These are phyloP conservation scores for Coemansia sp. DNA, from an alignment of 371 early-diverging fungal species.

Conservation along the genomic window DNA sequence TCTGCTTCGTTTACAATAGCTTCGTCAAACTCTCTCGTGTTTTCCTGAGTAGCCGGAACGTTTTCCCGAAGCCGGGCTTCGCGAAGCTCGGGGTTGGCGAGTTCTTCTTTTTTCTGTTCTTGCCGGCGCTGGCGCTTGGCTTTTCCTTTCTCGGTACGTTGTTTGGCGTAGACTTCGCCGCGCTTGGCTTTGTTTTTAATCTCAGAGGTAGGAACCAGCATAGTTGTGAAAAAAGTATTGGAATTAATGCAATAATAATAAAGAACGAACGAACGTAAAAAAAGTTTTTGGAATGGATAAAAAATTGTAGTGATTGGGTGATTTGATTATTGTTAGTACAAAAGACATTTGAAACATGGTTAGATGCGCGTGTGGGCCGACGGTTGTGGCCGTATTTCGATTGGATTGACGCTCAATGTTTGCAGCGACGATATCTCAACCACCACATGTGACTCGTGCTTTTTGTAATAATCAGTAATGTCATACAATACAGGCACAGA, in stretches of 20 bases:
- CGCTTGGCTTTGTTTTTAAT: conserved; percentile 76
- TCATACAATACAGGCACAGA: conserved; percentile 14
- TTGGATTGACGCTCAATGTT: conserved; percentile 20
- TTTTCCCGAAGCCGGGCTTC: conserved; percentile 86
- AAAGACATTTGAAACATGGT: too few species aligned
- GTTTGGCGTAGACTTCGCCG: conserved; percentile 71
- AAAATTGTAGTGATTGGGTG: neutral
- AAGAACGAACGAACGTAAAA: neutral
- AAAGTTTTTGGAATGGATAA: neutral
- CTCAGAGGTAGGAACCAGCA: conserved; percentile 10
- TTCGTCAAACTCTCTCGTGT: conserved; percentile 88
- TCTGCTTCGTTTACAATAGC: conserved; percentile 84
- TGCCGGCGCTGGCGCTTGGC: conserved; percentile 73
- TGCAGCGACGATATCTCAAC: conserved; percentile 15
- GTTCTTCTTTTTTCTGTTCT: conserved; percentile 75
- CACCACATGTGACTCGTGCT: neutral
- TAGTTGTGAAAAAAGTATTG: neutral
- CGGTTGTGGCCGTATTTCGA: conserved; percentile 9
- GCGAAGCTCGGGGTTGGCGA: conserved; percentile 81
- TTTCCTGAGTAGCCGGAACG: conserved; percentile 91
- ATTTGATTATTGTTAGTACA: neutral
- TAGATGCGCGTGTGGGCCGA: conserved; percentile 1
- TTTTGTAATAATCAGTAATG: conserved; percentile 16
- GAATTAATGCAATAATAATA: neutral
- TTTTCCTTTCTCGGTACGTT: conserved; percentile 69